Conservation (phyloP, 108 stramenopile genomes). For the Craspedostauros australis region DNA sequence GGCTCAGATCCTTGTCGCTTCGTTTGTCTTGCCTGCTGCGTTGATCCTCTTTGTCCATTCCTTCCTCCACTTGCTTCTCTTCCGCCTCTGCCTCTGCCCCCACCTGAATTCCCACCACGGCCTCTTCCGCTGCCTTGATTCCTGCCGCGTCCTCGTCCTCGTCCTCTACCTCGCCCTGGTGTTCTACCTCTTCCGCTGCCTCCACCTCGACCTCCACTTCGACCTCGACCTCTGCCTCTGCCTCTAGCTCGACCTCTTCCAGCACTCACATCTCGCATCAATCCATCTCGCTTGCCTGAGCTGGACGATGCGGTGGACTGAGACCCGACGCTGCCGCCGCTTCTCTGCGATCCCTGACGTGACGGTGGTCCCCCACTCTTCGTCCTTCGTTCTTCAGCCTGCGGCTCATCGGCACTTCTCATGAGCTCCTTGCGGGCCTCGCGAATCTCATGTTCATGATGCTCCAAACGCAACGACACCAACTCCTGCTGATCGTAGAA, state of each 20-base stretch:
- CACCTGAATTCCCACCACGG: neutral
- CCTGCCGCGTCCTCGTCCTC: constrained; percentile 9
- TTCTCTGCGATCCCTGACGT: neutral
- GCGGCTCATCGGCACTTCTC: neutral
- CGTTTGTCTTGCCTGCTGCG: neutral
- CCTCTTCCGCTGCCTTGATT: constrained; percentile 4
- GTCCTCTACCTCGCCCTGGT: neutral
- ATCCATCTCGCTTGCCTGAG: neutral
- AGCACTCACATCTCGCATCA: neutral
- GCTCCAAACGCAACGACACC: too few species aligned
- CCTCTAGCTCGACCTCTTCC: neutral
- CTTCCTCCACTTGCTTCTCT: neutral
- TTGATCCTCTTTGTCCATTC: neutral
- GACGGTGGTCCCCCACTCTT: neutral
- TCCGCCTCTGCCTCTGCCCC: neutral
- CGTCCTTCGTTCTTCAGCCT: neutral
- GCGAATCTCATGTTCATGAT: too few species aligned
- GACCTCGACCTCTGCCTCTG: neutral
- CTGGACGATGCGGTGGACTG: neutral
- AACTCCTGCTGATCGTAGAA: too few species aligned
- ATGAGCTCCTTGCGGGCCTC: too few species aligned
- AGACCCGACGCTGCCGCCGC: neutral
- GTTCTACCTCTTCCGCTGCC: neutral
- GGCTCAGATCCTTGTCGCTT: neutral
- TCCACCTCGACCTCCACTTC: neutral